Evolutionary conservation across 371 early-diverging fungal species (phyloP).

Genomic region (Circinella minor): DNA sequence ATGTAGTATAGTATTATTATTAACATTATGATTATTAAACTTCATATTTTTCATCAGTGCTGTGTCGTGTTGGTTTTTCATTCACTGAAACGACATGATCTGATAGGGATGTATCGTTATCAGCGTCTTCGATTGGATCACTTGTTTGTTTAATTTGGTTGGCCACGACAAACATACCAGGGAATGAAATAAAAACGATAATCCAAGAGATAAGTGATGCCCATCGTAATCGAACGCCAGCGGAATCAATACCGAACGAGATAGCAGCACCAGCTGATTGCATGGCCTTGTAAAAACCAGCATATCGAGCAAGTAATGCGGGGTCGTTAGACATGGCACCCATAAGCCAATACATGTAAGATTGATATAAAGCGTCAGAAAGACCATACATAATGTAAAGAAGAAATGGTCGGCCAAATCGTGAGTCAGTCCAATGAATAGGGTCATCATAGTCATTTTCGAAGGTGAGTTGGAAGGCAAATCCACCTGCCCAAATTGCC

Average conservation of each 20-base stretch:
- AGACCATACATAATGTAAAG: slow-evolving; percentile 72
- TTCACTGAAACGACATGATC: background rate
- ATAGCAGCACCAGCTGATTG: slow-evolving; percentile 59
- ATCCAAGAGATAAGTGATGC: slow-evolving; percentile 41
- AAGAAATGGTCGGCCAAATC: slow-evolving; percentile 62
- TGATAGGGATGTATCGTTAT: background rate
- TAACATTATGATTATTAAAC: background rate
- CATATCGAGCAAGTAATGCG: slow-evolving; percentile 68
- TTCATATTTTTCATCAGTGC: slow-evolving; percentile 15
- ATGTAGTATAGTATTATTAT: too few species aligned
- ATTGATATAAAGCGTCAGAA: slow-evolving; percentile 73
- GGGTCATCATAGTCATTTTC: slow-evolving; percentile 30
- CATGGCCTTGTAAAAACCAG: slow-evolving; percentile 75
- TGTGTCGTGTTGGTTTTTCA: slow-evolving; percentile 7
- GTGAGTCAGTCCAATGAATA: slow-evolving; percentile 28
- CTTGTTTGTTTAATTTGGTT: slow-evolving; percentile 35
- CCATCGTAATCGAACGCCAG: slow-evolving; percentile 35
- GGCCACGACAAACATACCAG: slow-evolving; percentile 35
- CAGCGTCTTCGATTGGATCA: slow-evolving; percentile 13
- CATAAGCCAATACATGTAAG: slow-evolving; percentile 79
- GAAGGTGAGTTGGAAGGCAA: slow-evolving; percentile 61
- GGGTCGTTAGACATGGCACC: slow-evolving; percentile 78
- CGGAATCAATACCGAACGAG: slow-evolving; percentile 46
- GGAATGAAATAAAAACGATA: slow-evolving; percentile 40
- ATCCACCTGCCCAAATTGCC: slow-evolving; percentile 67